Evolutionary conservation across 192 early-diverging fungal species (phyloP), one percentile per base, ranked within the genome.

Genomic region (Coemansia sp.): DNA sequence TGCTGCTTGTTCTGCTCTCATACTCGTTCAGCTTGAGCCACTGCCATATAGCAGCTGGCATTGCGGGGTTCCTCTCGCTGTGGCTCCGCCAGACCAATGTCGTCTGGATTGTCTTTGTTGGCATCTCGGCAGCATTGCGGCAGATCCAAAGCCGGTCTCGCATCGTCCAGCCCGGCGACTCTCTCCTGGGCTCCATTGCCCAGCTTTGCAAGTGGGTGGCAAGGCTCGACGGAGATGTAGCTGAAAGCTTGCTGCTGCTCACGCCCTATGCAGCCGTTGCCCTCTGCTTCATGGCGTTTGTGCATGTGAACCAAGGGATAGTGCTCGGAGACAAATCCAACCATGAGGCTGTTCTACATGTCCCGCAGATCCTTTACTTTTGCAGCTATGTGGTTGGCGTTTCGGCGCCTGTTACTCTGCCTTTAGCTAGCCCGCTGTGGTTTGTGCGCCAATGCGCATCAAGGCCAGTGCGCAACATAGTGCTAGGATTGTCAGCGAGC

Each of bases 11-110:
- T 9, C 69, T 96, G 46, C 67, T 88, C 1, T 76, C 85, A 2
- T 93, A 92, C 70, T 60, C 85, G 7, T 63, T 86, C 36, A 79
- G 89, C 11, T 73, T 87, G 37, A 62, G 76, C 19, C 39, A 74
- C 9, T 53, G 71, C 3, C 87, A 89, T 57, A 14, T 65, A 31
- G 4, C 61, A 7, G 89, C 92, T 25, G 91, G 86, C 2, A 20
- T 85, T 59, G 88, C 90, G 77, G 69, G 88, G 62, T 65, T 71
- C 2, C 31, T 80, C 1, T 81, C 90, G 24, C 65, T 93, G 27
- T 84, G 86, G 47, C 91, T 95, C 74, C 85, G 97, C 11, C 97
- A 99, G 71, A 99, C 96, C 25, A 99, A 99, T 71, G 88, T 91
- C 17, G 83, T 96, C 0, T 99, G 97, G 97, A 74, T 91, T 10